These are phyloP conservation scores for Alternaria ethzedia DNA, from an alignment of 2,329 filamentous ascomycete species.

Conservation along the genomic window DNA sequence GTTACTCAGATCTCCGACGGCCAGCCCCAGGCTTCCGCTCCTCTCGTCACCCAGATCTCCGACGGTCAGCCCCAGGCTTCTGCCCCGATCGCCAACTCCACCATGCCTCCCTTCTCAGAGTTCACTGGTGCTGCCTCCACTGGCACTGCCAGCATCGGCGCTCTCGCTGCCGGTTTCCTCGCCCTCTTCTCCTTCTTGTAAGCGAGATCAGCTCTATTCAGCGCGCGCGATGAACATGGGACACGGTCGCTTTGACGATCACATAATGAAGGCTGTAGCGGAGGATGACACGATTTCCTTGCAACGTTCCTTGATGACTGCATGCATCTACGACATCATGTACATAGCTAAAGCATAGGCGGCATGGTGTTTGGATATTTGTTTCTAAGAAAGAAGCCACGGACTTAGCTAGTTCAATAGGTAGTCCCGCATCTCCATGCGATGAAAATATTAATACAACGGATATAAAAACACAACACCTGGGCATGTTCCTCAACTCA, in stretches of 20 bases:
- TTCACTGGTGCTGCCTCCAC: conserved; percentile 43
- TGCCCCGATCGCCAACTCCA: conserved; percentile 19
- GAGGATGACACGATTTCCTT: conserved; percentile 9
- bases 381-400: not conserved
- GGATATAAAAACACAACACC: not conserved
- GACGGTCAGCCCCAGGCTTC: conserved; percentile 32
- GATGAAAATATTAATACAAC: not conserved
- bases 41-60: conserved; percentile 30
- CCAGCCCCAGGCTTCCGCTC: conserved; percentile 28
- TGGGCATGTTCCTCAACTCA: not conserved
- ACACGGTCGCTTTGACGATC: not conserved
- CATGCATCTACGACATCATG: conserved; percentile 8
- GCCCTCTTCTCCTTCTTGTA: conserved; percentile 41
- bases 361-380: conserved; percentile 1
- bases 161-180: conserved; percentile 35
- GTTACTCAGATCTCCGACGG: conserved; percentile 32
- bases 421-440: not conserved
- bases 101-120: conserved; percentile 19
- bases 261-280: conserved; percentile 6
- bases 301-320: conserved; percentile 14
- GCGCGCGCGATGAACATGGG: not conserved
- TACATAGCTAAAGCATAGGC: conserved; percentile 4
- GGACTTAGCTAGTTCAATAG: not conserved
- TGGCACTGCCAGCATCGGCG: conserved; percentile 27
- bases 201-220: conserved; percentile 1